Evolutionary conservation across 1,284 basidiomycete genomes (phyloP), one percentile per base, ranked within the genome.

Genomic region (Waitea zeae): DNA sequence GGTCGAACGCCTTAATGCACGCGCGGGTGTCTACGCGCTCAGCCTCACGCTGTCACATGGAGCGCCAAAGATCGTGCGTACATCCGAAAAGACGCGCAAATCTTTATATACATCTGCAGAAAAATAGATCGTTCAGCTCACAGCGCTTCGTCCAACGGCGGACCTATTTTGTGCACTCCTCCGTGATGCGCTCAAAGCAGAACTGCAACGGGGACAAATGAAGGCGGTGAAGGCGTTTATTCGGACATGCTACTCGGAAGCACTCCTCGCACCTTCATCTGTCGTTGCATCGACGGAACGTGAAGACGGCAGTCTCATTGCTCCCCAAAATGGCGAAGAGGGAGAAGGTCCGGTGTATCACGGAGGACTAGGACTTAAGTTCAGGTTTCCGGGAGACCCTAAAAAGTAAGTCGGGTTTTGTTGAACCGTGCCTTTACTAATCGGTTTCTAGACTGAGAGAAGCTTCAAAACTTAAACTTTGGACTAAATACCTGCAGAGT

Each of bases 391-490:
- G 1, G 90, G 89, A 36, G 90, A 95, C 53, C 73, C 89, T 7
- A 87, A 86, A 57, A 93, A 92, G 78, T 84, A 47, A 45, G 72
- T 54, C 24, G 14, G 6, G 5, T 4, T 17, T n/a, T n/a, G 34
- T 19, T 34, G 12, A 5, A 4, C n/a, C n/a, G n/a, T n/a, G n/a
- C n/a, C n/a, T n/a, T n/a, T n/a, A n/a, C n/a, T n/a, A n/a, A n/a
- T 20, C 13, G 12, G 4, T 12, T 6, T 37, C 26, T 14, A 14
- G 20, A 12, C 17, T 35, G 15, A 37, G 93, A 20, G 95, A 99
- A 57, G 86, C 88, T 37, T 95, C 88, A 29, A 99, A 99, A 57
- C 79, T 95, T 47, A 97, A 95, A 54, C 68, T 98, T 11, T 99
- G 95, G 95, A 80, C 78, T 14, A 73, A 77, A 37, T 98, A 98